Percentiles rank a stretch among this genome's conserved stretches.
Evolutionary conservation across 129 eudicot genomes (phyloP).

Genomic region (Helianthus tuberosus): DNA sequence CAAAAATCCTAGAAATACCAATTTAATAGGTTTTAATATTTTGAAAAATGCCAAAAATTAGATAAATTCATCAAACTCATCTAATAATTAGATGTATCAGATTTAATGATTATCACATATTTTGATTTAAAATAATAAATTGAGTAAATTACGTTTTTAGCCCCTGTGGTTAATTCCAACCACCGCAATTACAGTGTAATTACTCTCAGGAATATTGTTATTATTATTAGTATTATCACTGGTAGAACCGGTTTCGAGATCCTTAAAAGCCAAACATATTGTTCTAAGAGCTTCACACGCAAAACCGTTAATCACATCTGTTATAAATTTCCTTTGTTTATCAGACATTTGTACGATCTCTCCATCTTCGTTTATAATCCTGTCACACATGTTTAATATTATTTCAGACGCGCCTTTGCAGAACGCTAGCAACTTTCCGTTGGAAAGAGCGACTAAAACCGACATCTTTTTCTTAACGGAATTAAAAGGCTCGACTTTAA

Average conservation of each 20-base stretch:
- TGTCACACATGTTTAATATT: slow-evolving; percentile 57
- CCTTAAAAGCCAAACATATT: slow-evolving; percentile 70
- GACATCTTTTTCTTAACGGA: slow-evolving; percentile 87
- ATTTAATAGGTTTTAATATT: too few species aligned
- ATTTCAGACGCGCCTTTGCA: slow-evolving; percentile 86
- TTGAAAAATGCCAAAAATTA: too few species aligned
- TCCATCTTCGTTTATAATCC: slow-evolving; percentile 53
- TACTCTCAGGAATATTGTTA: slow-evolving; percentile 53
- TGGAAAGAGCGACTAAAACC: slow-evolving; percentile 60
- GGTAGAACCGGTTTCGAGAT: slow-evolving; percentile 36
- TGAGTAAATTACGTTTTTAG: too few species aligned
- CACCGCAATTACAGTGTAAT: slow-evolving; percentile 65
- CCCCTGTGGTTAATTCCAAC: slow-evolving; percentile 91
- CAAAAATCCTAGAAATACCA: too few species aligned
- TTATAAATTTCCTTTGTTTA: slow-evolving; percentile 53
- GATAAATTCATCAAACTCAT: too few species aligned
- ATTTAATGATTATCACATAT: too few species aligned
- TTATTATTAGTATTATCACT: slow-evolving; percentile 12
- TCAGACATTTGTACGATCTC: slow-evolving; percentile 47
- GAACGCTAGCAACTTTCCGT: slow-evolving; percentile 55
- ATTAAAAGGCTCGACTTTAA: slow-evolving; percentile 82
- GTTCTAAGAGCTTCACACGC: slow-evolving; percentile 81
- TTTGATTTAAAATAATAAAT: too few species aligned
- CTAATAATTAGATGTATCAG: too few species aligned
- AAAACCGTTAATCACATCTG: slow-evolving; percentile 60